These are phyloP conservation scores for Cladosporium oxysporum DNA, from an alignment of 2,329 filamentous ascomycete species.

Conservation along the genomic window DNA sequence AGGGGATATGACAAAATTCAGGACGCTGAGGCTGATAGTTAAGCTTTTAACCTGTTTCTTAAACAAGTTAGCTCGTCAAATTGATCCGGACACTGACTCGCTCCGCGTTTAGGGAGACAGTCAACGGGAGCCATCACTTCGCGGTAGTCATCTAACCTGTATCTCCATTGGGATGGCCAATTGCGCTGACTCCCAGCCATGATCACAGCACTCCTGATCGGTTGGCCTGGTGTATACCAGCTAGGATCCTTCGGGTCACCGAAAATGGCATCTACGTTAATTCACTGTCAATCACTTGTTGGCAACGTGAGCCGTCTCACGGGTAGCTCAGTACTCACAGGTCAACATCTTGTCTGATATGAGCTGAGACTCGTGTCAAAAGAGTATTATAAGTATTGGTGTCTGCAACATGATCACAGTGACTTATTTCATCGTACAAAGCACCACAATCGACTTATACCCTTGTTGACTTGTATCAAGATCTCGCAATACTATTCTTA, in stretches of 20 bases:
- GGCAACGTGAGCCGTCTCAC: neutral
- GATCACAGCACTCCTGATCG: neutral
- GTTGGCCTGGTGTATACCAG: neutral
- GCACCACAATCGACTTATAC: neutral
- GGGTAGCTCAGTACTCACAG: neutral
- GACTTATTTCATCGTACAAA: neutral
- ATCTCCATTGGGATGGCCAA: neutral
- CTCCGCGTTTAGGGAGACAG: neutral
- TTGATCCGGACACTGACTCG: neutral
- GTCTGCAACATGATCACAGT: neutral
- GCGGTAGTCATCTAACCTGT: neutral
- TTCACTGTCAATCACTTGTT: neutral
- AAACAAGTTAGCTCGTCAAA: neutral
- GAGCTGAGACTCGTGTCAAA: neutral
- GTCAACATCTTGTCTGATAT: neutral
- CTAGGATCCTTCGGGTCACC: neutral
- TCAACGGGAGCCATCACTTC: neutral
- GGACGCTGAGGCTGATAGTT: neutral
- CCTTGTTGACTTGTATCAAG: neutral
- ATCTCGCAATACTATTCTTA: neutral
- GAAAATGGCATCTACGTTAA: neutral
- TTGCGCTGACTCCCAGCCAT: neutral
- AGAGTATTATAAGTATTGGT: neutral
- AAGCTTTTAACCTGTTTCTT: neutral
- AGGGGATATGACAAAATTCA: neutral